Evolutionary conservation across 331 rosid species (phyloP).

Genomic region (Erythrophleum ivorense): DNA sequence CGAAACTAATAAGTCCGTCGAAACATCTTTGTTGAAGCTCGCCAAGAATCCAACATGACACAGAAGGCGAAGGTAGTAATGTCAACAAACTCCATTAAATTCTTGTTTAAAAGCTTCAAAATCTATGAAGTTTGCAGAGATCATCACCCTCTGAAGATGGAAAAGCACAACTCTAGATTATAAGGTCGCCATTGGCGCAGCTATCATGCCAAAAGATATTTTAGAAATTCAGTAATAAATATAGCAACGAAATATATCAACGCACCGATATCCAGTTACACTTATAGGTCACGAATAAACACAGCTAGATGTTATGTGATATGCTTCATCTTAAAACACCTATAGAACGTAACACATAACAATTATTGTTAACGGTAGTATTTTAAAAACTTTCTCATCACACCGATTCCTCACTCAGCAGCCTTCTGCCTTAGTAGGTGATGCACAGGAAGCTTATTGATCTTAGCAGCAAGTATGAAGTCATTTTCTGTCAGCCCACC

Average conservation of each 20-base stretch:
- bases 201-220: background rate
- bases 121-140: background rate
- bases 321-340: background rate
- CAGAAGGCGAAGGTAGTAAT: background rate
- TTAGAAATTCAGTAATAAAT: background rate
- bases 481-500: constrained; percentile 93
- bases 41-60: background rate
- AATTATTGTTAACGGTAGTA: background rate
- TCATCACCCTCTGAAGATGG: background rate
- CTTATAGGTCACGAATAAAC: background rate
- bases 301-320: background rate
- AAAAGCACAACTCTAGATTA: background rate
- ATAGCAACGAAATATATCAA: background rate
- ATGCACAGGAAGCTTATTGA: constrained; percentile 59
- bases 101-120: background rate
- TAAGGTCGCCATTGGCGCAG: background rate
- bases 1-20: background rate
- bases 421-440: constrained; percentile 61
- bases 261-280: background rate
- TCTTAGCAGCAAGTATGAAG: constrained; percentile 92
- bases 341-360: background rate
- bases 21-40: background rate
- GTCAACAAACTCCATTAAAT: background rate
- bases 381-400: background rate
- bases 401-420: constrained; percentile 34